A percentile compares a stretch with the other conserved stretches of the same genome.
phyloP scores from a whole-genome alignment of 2,329 filamentous ascomycete genomes.

The Fusarium tuaranense region DNA sequence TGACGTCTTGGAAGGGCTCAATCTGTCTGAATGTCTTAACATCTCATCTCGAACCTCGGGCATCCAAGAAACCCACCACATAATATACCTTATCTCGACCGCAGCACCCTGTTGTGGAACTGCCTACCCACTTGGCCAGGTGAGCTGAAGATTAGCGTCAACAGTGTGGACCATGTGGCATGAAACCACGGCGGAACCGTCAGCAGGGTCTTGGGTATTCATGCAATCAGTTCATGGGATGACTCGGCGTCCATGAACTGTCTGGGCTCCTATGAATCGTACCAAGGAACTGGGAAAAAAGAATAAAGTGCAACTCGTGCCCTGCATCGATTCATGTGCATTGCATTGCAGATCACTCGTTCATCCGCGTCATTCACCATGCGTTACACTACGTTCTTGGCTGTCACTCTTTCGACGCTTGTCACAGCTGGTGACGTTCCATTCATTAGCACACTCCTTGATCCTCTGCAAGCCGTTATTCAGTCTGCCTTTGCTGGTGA shows the following conservation, averaged over 20 bases:
- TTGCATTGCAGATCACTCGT: background rate
- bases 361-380: conserved; percentile 10
- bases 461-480: conserved; percentile 26
- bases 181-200: background rate
- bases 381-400: conserved; percentile 22
- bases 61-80: background rate
- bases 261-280: background rate
- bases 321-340: background rate
- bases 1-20: background rate
- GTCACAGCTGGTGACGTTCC: conserved; percentile 20
- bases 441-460: conserved; percentile 34
- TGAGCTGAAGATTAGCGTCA: conserved; percentile 2
- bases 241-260: background rate
- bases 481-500: conserved; percentile 34
- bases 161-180: conserved; percentile 5
- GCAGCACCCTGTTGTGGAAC: conserved; percentile 1
- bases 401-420: conserved; percentile 22
- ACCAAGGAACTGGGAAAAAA: conserved; percentile 17
- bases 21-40: background rate
- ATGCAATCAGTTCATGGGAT: conserved; percentile 4
- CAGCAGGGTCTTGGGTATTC: background rate
- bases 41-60: background rate
- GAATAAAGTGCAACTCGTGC: background rate
- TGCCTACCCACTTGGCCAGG: background rate
- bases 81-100: conserved; percentile 1